phyloP scores from a whole-genome alignment of 176 grass and related monocot species.

The Echinochloa phyllopogon region DNA sequence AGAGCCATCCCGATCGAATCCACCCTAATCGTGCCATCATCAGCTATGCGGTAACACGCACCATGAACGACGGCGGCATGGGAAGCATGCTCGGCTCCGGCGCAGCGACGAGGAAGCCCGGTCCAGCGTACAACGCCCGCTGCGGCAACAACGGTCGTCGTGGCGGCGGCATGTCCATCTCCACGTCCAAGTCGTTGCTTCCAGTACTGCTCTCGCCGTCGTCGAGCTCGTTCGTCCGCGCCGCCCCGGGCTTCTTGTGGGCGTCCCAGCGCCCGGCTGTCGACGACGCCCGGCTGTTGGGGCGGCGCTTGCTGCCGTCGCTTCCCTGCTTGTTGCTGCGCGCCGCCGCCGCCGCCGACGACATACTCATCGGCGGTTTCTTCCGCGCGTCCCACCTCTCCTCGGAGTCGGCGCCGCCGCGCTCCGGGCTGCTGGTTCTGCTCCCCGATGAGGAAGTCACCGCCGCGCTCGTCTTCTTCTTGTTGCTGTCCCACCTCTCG shows the following conservation, averaged over 20 bases:
- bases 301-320: neutral
- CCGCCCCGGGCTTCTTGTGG: neutral
- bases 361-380: neutral
- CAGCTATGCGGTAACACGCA: neutral
- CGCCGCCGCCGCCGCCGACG: neutral
- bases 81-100: neutral
- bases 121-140: neutral
- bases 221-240: neutral
- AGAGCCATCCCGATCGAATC: no score
- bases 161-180: neutral
- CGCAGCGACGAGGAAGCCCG: neutral
- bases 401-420: neutral
- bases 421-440: neutral
- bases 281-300: neutral
- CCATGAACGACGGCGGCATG: neutral
- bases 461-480: neutral
- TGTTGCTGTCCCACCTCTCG: neutral
- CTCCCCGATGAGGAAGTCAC: neutral
- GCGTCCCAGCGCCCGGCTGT: neutral
- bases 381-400: constrained; percentile 5
- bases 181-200: neutral
- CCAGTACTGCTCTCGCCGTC: constrained; percentile 1
- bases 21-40: no score
- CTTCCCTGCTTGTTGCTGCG: neutral
- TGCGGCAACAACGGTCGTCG: neutral